Evolutionary conservation across 441 rosid genomes (phyloP), one percentile per base, ranked within the genome.

Genomic region (Erodium trifolium): DNA sequence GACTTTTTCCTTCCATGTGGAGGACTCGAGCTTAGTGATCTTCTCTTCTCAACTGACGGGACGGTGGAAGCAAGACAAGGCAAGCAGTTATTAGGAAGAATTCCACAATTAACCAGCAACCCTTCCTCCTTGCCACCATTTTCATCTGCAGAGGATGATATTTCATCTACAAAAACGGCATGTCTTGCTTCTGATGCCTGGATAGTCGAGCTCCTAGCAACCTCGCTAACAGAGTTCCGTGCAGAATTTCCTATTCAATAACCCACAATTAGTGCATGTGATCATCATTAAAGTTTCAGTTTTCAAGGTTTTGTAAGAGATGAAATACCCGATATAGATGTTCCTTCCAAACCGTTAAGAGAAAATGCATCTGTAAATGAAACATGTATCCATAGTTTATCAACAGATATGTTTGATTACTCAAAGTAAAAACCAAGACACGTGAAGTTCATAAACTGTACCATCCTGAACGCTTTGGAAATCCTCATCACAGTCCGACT

Each of bases 391-490:
- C 39, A 62, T 6, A 76, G 63, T 66, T 53, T 68, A 75, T 62
- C 16, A 34, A 31, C 34, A 31, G 34, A 31, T 31, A 31, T 31
- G 34, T 31, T 31, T 31, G 34, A 31, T 31, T 31, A 31, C 34
- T 31, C 34, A 67, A 35, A 53, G 16, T 3, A 49, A 57, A 53
- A 69, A 64, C 34, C 34, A 31, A 31, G 34, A 31, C 34, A 31
- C 4, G 34, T 31, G 4, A 31, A 31, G 34, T 31, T 31, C 34
- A 31, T 31, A 67, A 23, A 63, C 39, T 7, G 12, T 85, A 89
- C 97, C 96, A 75, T 89, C 98, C 12, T 85, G 81, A 57, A 89
- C 83, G 73, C 98, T 90, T 70, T 84, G 76, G 47, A 80, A 92
- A 67, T 92, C 98, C 23, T 88, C 94, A 2, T 92, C 98, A 73